A percentile compares a stretch with the other conserved stretches of the same genome.
phyloP scores from a whole-genome alignment of 1,139 yeast genomes.

The Ogataea hybrid region DNA sequence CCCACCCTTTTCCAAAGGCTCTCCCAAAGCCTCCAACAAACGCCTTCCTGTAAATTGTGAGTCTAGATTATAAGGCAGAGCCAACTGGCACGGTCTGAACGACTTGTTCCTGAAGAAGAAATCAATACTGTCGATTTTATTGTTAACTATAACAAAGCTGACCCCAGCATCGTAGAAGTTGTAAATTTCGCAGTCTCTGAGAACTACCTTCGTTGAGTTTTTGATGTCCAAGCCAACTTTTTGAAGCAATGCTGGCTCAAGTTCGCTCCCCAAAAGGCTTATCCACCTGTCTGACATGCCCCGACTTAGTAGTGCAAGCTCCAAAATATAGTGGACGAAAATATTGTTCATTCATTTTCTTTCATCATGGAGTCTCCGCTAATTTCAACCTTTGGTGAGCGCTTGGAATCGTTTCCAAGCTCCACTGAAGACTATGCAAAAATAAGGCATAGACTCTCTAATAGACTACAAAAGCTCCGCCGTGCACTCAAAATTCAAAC shows the following conservation, averaged over 20 bases:
- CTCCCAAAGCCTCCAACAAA: slow-evolving; percentile 29
- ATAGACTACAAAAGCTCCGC: slow-evolving; percentile 54
- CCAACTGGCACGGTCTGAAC: slow-evolving; percentile 10
- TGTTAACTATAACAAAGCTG: slow-evolving; percentile 12
- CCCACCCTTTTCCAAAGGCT: slow-evolving; percentile 35
- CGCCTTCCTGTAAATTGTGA: slow-evolving; percentile 20
- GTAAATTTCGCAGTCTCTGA: slow-evolving; percentile 11
- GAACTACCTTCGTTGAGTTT: slow-evolving; percentile 2
- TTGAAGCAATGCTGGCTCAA: not conserved
- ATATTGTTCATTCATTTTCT: slow-evolving; percentile 2
- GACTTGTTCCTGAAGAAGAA: slow-evolving; percentile 24
- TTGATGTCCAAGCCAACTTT: not conserved
- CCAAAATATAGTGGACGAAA: slow-evolving; percentile 10
- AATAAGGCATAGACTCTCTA: slow-evolving; percentile 45
- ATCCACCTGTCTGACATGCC: slow-evolving; percentile 4
- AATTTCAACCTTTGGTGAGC: slow-evolving; percentile 29
- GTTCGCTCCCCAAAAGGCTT: not conserved
- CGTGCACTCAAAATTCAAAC: slow-evolving; percentile 55
- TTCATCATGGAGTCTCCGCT: slow-evolving; percentile 33
- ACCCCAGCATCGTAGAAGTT: slow-evolving; percentile 19
- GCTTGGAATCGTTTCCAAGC: slow-evolving; percentile 28
- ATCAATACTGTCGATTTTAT: slow-evolving; percentile 29
- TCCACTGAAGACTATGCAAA: slow-evolving; percentile 49
- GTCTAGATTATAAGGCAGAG: slow-evolving; percentile 16
- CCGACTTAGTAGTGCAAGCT: slow-evolving; percentile 8